Percentiles rank a stretch among this genome's conserved stretches.
phyloP scores from a whole-genome alignment of 176 grass and related monocot genomes.

The Urochloa ruziziensis region DNA sequence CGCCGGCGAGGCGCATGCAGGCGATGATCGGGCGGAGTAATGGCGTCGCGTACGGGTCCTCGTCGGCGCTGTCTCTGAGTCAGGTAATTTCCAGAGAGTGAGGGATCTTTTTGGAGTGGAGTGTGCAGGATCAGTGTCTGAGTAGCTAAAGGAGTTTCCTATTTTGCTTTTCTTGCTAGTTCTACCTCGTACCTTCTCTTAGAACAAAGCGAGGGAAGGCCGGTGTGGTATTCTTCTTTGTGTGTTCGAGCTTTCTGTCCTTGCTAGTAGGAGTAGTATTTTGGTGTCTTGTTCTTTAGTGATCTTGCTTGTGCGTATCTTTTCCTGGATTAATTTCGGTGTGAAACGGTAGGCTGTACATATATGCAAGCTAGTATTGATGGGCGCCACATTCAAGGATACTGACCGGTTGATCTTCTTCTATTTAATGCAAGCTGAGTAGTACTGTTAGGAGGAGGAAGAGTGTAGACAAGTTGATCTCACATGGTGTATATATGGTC shows the following conservation, averaged over 20 bases:
- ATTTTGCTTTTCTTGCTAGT: neutral
- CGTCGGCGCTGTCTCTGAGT: slow-evolving; percentile 62
- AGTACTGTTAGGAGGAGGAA: neutral
- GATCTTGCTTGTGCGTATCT: neutral
- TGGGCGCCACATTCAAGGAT: slow-evolving; percentile 4
- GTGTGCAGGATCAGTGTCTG: neutral
- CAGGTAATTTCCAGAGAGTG: slow-evolving; percentile 55
- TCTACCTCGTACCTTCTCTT: too few species aligned
- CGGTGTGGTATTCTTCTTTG: neutral
- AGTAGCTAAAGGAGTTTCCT: neutral
- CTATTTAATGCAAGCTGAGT: slow-evolving; percentile 15
- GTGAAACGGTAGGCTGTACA: slow-evolving; percentile 14
- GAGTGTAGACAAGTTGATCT: neutral
- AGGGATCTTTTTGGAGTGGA: neutral
- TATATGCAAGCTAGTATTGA: slow-evolving; percentile 24
- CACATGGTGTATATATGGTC: neutral
- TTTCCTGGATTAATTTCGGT: neutral
- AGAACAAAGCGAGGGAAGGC: neutral
- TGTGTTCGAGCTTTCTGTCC: neutral
- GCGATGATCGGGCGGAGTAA: slow-evolving; percentile 76
- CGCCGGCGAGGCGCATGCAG: slow-evolving; percentile 66
- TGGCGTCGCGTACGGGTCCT: slow-evolving; percentile 48
- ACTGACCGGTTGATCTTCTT: neutral
- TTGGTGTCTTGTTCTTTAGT: neutral
- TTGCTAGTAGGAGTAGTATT: neutral